A percentile compares a stretch with the other conserved stretches of the same genome.
Conservation (phyloP, 1,139 yeast genomes). For the Suzukiozyma palmioleophila region DNA sequence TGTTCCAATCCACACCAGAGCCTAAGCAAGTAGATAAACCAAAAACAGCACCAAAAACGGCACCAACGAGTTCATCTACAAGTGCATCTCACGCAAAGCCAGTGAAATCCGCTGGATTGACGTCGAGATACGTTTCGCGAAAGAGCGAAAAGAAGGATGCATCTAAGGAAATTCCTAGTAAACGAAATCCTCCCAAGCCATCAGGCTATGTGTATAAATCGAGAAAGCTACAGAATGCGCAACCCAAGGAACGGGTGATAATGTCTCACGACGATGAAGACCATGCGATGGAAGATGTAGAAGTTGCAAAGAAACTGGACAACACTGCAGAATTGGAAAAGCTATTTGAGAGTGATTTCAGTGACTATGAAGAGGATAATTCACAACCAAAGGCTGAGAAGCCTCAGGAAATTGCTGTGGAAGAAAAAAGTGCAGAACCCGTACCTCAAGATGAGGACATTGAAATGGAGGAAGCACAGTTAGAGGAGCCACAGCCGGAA, state of each 20-base stretch:
- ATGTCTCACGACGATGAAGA: conserved; percentile 21
- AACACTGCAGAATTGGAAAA: conserved; percentile 14
- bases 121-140: conserved; percentile 27
- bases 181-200: conserved; percentile 11
- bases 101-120: conserved; percentile 16
- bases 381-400: conserved; percentile 3
- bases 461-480: conserved; percentile 6
- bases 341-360: conserved; percentile 17
- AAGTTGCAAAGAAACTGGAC: conserved; percentile 4
- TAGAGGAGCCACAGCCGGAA: conserved; percentile 6
- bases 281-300: conserved; percentile 11
- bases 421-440: not conserved
- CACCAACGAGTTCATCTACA: conserved; percentile 4
- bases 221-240: conserved; percentile 26
- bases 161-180: conserved; percentile 5
- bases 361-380: conserved; percentile 13
- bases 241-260: conserved; percentile 36
- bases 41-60: conserved; percentile 3
- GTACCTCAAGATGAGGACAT: conserved; percentile 7
- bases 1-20: conserved; percentile 1
- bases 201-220: conserved; percentile 35
- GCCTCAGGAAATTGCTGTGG: conserved; percentile 4
- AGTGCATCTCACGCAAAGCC: conserved; percentile 3
- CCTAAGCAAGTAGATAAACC: too few species aligned
- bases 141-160: conserved; percentile 14